Base-by-base conservation (phyloP, 1,284 basidiomycete genomes). In the Cutaneotrichosporon sp. region DNA sequence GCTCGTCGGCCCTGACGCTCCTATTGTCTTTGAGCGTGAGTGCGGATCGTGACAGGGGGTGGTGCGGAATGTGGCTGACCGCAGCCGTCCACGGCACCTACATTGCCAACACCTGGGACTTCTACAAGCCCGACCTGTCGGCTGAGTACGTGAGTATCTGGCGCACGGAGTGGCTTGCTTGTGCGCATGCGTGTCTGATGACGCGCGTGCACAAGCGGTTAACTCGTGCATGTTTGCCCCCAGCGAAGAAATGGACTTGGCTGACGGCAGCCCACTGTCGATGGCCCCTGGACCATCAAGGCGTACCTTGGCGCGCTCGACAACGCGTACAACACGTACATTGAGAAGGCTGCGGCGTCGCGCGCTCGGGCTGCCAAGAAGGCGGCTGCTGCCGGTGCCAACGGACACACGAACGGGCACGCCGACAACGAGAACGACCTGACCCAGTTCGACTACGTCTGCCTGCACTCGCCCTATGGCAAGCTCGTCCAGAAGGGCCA, bases 401-500 rank as follows among this genome's bases (percentile, higher is more conserved):
- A 70, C 65, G 74, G 75, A 59, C 72, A 73, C 26, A 65, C 66
- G 47, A 72, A 73, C 68, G 76, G 76, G 58, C 73, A 76, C 46
- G 62, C 63, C 52, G 64, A 63, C 26, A 59, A 56, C 40, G 58
- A 65, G 46, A 64, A 70, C 82, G 89, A 89, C 50, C 85, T 94
- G 50, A 87, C 88, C 66, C 86, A 89, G 75, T 86, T 94, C 77
- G 92, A 97, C 83, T 96, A 91, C 79, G 86, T 90, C 68, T 87
- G 95, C 76, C 92, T 96, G 86, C 93, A 97, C 85, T 88, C 86
- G 71, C 96, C 96, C 1, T 99, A 98, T 83, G 93, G 94, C 82
- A 99, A 99, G 84, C 91, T 97, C 79, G 94, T 97, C 56, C 91
- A 97, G 81, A 99, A 98, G 84, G 94, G 91, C 52, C 89, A 95